phyloP scores from a whole-genome alignment of 2,329 filamentous ascomycete species.

The Cadophora gregata region DNA sequence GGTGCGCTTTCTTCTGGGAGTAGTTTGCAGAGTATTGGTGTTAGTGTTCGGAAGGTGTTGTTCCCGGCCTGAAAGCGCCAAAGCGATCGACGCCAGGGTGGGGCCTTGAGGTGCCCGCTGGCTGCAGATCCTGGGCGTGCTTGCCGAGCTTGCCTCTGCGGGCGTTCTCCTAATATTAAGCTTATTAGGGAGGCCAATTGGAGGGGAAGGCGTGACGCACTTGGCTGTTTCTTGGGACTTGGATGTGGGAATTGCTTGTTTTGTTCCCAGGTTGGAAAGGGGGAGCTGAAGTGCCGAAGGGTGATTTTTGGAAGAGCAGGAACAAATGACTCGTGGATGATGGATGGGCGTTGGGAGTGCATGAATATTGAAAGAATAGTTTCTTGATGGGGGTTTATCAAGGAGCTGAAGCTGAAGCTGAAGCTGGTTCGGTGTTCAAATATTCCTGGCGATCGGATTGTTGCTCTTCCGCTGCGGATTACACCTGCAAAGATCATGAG shows the following conservation, averaged over 20 bases:
- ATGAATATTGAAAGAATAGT: conserved; percentile 1
- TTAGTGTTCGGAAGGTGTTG: neutral
- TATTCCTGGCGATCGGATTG: neutral
- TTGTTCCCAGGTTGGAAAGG: neutral
- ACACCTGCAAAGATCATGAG: neutral
- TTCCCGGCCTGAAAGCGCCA: conserved; percentile 10
- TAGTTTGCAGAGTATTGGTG: neutral
- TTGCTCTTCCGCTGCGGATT: neutral
- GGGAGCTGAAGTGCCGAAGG: neutral
- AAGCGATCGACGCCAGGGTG: conserved; percentile 11
- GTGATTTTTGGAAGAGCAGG: neutral
- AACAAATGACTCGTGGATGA: neutral
- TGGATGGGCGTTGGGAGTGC: neutral
- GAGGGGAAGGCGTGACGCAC: neutral
- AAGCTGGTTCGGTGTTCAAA: neutral
- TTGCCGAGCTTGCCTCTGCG: too few relatives aligned
- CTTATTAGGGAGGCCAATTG: conserved; percentile 1
- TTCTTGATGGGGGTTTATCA: neutral
- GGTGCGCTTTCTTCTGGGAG: neutral
- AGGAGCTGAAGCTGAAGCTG: neutral
- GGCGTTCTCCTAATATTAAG: conserved; percentile 12
- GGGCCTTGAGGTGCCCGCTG: neutral
- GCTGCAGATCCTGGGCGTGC: conserved; percentile 9
- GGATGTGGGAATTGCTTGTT: neutral
- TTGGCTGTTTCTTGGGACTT: neutral